phyloP scores from a whole-genome alignment of 768 basidiomycete genomes.

The Xerocomellus amylosporus region DNA sequence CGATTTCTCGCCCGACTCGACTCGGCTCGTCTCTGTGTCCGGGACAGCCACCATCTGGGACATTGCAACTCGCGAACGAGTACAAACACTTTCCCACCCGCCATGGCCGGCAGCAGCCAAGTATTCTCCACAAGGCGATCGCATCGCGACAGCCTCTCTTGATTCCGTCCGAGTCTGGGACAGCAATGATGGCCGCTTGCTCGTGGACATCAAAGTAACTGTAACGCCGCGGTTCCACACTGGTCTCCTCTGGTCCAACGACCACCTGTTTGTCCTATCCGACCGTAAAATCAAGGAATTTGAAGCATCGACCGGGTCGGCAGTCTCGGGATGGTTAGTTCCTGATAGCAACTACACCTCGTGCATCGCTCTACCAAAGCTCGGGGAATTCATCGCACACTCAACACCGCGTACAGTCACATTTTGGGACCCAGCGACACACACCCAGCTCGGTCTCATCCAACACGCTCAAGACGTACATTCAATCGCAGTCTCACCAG shows the following conservation, averaged over 20 bases:
- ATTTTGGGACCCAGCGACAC: slow-evolving; percentile 1
- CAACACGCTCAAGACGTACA: neutral
- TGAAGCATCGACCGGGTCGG: neutral
- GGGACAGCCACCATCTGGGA: neutral
- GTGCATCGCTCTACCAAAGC: neutral
- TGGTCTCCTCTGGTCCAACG: slow-evolving; percentile 3
- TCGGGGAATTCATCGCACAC: neutral
- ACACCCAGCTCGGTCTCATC: neutral
- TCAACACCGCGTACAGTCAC: neutral
- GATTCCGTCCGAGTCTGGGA: neutral
- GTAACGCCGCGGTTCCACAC: neutral
- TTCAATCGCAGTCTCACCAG: neutral
- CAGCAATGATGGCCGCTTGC: neutral
- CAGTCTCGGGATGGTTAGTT: neutral
- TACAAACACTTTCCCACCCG: neutral
- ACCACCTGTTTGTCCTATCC: neutral
- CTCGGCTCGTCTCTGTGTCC: neutral
- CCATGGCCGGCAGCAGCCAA: neutral
- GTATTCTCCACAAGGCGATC: neutral
- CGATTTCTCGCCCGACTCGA: slow-evolving; percentile 5
- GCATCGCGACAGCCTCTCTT: no score
- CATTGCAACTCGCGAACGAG: neutral
- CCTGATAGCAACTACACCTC: neutral
- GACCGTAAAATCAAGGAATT: neutral
- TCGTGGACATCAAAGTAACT: neutral